Evolutionary conservation across 2,329 filamentous ascomycete species (phyloP), one percentile per base, ranked within the genome.

Genomic region (Ophioceras dolichostomum): DNA sequence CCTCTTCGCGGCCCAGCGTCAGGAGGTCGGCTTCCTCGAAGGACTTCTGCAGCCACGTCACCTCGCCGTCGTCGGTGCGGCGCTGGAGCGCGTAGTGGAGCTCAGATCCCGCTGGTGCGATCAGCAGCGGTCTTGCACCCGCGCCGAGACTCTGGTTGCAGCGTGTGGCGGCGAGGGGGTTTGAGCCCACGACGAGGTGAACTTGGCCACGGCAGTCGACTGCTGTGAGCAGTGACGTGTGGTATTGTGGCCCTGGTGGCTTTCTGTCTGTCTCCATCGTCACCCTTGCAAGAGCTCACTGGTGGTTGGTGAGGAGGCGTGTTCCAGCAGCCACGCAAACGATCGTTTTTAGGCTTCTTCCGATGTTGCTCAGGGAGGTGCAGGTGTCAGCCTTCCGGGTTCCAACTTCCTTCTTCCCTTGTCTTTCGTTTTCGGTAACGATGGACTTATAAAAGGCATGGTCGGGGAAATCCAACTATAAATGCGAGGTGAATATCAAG

Each of bases 171-270:
- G 91, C 89, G 29, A 98, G 71, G 12, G 89, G 78, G 51, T 88
- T 91, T 24, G 81, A 79, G 41, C 91, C 91, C 44, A 96, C 60
- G 50, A 98, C 75, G 40, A 98, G 68, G 56, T 98, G 91, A 29
- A 88, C 59, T 52, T 85, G 81, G 34, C 65, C 70, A 36, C 68
- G 68, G 51, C 76, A 79, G 54, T 87, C 77, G 46, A 81, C 68
- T 34, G 83, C 78, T 32, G 83, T 80, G 34, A 93, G 75, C 36
- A 93, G 67, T 4, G 79, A 68, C 16, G 57, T 55, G 34, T 52
- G 51, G 40, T 46, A 48, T 17, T 13, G 34, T 26, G 22, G 7
- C 12, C 42, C 40, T 14, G 43, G 35, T 45, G 54, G 49, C 13
- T 38, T 38, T 27, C 38, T 39, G 32, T 38, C 22, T 32, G 36